Conservation (phyloP, 768 basidiomycete species). For the Lactarius vividus region DNA sequence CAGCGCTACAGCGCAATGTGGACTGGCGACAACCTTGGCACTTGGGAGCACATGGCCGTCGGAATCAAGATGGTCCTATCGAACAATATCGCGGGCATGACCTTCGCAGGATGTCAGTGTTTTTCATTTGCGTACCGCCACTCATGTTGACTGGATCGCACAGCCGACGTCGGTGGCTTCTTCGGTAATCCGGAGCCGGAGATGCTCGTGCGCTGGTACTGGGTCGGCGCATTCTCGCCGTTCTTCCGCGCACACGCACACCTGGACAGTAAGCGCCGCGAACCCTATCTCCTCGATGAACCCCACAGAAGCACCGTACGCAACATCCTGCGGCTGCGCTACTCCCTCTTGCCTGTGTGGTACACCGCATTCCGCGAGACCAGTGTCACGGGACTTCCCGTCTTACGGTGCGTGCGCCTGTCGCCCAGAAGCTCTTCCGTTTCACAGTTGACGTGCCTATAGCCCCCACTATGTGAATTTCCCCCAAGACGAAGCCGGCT, state of each 20-base stretch:
- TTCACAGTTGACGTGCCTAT: neutral
- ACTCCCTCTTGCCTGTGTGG: constrained; percentile 88
- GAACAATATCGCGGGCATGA: constrained; percentile 86
- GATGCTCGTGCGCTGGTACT: constrained; percentile 97
- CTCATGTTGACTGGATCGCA: constrained; percentile 15
- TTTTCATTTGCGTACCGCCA: neutral
- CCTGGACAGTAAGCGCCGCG: constrained; percentile 95
- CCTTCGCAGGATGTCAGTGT: constrained; percentile 82
- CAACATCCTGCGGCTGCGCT: constrained; percentile 76
- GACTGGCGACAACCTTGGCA: constrained; percentile 97
- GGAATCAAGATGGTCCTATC: constrained; percentile 92
- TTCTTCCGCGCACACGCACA: constrained; percentile 99
- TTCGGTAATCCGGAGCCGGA: constrained; percentile 95
- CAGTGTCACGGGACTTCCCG: constrained; percentile 74
- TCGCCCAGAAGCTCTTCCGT: neutral
- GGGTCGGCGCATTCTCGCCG: constrained; percentile 90
- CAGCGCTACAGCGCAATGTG: constrained; percentile 97
- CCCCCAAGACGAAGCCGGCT: constrained; percentile 85
- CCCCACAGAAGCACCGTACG: constrained; percentile 83
- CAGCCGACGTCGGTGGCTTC: constrained; percentile 98
- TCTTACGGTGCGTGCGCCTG: constrained; percentile 60
- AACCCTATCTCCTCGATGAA: constrained; percentile 89
- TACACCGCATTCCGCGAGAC: constrained; percentile 97
- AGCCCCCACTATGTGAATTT: constrained; percentile 97
- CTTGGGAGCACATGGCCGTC: constrained; percentile 96